phyloP scores from a whole-genome alignment of 768 basidiomycete species.

The Lentinus tigrinus region DNA sequence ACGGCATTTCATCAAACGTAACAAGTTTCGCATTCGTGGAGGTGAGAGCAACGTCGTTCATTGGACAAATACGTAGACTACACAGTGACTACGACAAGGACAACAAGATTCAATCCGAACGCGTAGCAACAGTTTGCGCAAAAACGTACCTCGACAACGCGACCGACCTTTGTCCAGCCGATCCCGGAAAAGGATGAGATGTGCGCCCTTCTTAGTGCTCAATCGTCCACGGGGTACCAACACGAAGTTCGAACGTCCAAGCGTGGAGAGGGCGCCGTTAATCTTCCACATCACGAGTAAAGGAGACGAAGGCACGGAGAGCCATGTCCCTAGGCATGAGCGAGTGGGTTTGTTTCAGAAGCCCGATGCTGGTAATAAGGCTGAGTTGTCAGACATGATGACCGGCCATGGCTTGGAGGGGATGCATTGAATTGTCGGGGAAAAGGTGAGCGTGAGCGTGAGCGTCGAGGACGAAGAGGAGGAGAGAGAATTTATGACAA shows the following conservation, averaged over 20 bases:
- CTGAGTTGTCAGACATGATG: too few species aligned
- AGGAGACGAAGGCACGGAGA: constrained; percentile 73
- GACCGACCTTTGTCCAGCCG: too few species aligned
- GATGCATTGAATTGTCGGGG: not conserved
- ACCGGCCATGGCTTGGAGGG: not conserved
- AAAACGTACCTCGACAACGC: not conserved
- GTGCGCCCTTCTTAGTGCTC: constrained; percentile 75
- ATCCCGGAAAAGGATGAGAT: constrained; percentile 28
- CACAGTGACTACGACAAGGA: too few species aligned
- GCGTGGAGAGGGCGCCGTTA: constrained; percentile 66
- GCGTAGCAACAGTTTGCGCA: too few species aligned
- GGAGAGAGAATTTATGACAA: not conserved
- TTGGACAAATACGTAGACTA: too few species aligned
- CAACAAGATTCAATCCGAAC: too few species aligned
- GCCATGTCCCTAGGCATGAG: constrained; percentile 80
- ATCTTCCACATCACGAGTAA: constrained; percentile 77
- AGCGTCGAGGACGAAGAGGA: not conserved
- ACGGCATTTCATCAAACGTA: too few species aligned
- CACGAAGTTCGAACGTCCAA: constrained; percentile 50
- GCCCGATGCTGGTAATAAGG: too few species aligned
- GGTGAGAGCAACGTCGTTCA: too few species aligned
- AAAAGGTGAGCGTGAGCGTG: not conserved
- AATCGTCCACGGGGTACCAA: constrained; percentile 50
- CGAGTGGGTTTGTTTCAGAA: constrained; percentile 47
- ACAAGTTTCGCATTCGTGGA: too few species aligned